phyloP scores from a whole-genome alignment of 306 rosid genomes.

The Pterocarpus santalinus region DNA sequence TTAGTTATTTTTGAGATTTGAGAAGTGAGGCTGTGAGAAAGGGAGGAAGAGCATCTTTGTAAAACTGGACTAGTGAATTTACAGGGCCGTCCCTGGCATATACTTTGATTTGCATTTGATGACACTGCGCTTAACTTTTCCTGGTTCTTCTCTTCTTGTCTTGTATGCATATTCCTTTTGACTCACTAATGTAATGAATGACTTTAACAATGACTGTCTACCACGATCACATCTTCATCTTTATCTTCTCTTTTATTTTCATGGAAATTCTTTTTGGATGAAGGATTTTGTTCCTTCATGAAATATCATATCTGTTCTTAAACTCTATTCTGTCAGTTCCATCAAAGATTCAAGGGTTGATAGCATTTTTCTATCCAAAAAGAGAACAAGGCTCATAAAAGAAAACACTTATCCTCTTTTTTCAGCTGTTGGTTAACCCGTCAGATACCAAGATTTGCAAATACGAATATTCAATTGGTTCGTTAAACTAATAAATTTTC shows the following conservation, averaged over 20 bases:
- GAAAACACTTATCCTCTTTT: neutral
- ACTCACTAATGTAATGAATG: neutral
- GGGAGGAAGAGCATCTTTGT: constrained; percentile 1
- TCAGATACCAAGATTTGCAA: neutral
- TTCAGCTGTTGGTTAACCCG: neutral
- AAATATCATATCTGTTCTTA: too few species aligned
- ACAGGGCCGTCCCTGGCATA: constrained; percentile 20
- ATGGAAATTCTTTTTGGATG: too few species aligned
- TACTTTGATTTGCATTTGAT: constrained; percentile 27
- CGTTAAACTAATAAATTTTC: neutral
- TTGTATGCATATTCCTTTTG: constrained; percentile 20
- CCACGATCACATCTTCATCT: neutral
- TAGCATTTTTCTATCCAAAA: neutral
- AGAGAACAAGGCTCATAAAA: neutral
- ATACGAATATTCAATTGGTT: neutral
- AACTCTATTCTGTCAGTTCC: too few species aligned
- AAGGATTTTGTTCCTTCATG: too few species aligned
- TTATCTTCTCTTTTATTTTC: neutral
- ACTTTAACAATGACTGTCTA: neutral
- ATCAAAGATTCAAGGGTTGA: too few species aligned
- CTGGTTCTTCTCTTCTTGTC: neutral
- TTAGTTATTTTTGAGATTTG: neutral
- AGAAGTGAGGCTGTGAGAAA: neutral
- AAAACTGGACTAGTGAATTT: constrained; percentile 23
- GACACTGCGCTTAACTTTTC: constrained; percentile 12